Base-by-base conservation (phyloP, 257 asterid genomes). In the Solanum pinnatisectum region DNA sequence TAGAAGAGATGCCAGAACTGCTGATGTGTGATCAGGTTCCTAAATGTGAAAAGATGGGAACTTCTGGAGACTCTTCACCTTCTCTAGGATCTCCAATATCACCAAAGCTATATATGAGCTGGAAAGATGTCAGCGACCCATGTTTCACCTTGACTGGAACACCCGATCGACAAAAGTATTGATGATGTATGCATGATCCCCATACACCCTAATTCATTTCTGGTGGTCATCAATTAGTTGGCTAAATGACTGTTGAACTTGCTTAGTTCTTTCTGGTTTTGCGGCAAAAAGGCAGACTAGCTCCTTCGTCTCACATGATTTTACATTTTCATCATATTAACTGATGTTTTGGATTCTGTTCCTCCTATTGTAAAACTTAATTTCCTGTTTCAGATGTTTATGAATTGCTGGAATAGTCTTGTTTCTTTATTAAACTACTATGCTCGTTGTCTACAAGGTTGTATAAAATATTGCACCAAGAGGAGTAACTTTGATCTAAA, bases 51-150 rank as follows among this genome's bases (percentile, higher is more conserved):
- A 87, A 87, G 42, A 72, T 74, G 36, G 93, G 82, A 76, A 37
- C 83, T 23, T 86, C 36, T 8, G 91, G 90, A 60, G 77, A 35
- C 85, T 59, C 18, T 74, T 93, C 95, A n/a, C 96, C 96, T 79
- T 83, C 67, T 23, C 86, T 90, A 70, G 87, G 79, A 84, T 91
- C 95, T 87, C 96, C 98, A n/a, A 82, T 88, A 87, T 93, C 98
- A 12, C 93, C 95, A 7, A 89, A 72, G 88, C 87, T 90, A 23
- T 83, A 83, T 70, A 89, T 71, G 91, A 88, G 78, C 88, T 91
- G 96, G 98, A 91, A 88, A 44, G 94, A 91, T 3, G 92, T 90
- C 22, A 71, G 27, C 72, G n/a, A 87, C 79, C 88, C 90, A 49
- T 94, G 91, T 74, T 90, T 93, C 85, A 46, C 70, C 84, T 30